A percentile compares a stretch with the other conserved stretches of the same genome.
Evolutionary conservation across 192 early-diverging fungal genomes (phyloP).

Genomic region (Coemansia biformis): DNA sequence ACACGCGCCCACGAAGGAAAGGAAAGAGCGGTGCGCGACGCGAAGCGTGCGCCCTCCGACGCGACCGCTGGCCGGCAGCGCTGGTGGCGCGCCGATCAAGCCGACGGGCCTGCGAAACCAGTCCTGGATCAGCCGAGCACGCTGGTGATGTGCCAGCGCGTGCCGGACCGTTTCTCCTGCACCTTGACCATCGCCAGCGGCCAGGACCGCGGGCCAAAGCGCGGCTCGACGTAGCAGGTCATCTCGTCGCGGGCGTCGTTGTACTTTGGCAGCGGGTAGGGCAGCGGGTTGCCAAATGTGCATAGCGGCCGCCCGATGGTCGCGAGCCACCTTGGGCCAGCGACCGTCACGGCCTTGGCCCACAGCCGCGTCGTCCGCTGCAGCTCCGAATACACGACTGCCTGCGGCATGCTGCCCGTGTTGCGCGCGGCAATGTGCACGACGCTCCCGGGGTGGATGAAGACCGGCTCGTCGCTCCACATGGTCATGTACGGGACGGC

Average conservation of each 20-base stretch:
- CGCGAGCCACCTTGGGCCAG: constrained; percentile 78
- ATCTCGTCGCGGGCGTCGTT: constrained; percentile 55
- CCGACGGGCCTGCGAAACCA: too few species aligned
- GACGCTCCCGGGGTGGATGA: constrained; percentile 66
- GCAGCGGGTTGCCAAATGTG: constrained; percentile 65
- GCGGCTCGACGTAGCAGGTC: constrained; percentile 57
- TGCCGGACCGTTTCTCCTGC: constrained; percentile 55
- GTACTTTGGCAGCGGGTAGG: constrained; percentile 72
- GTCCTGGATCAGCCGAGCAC: constrained; percentile 32
- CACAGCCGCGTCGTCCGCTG: constrained; percentile 57
- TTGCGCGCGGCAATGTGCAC: constrained; percentile 45
- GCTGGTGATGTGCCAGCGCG: constrained; percentile 58
- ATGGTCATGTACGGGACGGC: constrained; percentile 60
- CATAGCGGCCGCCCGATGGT: constrained; percentile 69
- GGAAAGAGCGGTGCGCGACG: too few species aligned
- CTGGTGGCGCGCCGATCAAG: too few species aligned
- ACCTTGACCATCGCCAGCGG: constrained; percentile 63
- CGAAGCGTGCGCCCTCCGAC: too few species aligned
- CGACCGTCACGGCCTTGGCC: constrained; percentile 69
- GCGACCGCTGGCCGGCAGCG: too few species aligned
- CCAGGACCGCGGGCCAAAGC: constrained; percentile 69
- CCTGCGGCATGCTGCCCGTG: constrained; percentile 56
- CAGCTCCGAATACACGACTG: constrained; percentile 69
- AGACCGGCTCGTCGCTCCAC: constrained; percentile 72
- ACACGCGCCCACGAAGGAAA: too few species aligned